Evolutionary conservation across 2,329 filamentous ascomycete species (phyloP), one percentile per base, ranked within the genome.

Genomic region (Helotiales sp.): DNA sequence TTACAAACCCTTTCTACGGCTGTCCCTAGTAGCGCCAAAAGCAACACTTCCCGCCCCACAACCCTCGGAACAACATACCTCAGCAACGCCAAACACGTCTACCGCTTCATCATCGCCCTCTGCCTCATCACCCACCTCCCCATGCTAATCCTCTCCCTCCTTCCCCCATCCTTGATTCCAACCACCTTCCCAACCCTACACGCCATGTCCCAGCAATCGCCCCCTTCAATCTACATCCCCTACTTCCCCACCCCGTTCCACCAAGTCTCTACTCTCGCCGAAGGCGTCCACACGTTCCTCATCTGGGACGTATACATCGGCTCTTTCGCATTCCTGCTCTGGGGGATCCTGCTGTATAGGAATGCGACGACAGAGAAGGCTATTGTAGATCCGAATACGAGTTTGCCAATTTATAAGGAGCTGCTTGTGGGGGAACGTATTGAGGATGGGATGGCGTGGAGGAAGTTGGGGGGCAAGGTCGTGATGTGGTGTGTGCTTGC

Each of bases 271-370:
- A 34, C 63, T 26, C 57, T 75, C 8, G 67, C 79, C 13, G 76
- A 80, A 22, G 81, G 83, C 0, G 78, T 80, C 10, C 78, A 82
- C 43, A 77, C 76, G 45, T 82, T 86, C 68, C 69, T 86, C 32
- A 79, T 83, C 40, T 86, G 82, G 80, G 84, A 86, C 70, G 75
- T 83, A 11, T 72, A 82, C 52, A 77, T 82, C 34, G 82, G 81
- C 1, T 79, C 80, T 0, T 65, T 72, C 0, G 79, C 80, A 1
- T 74, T 83, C 22, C 61, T 85, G 22, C 37, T 83, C 5, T 86
- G 84, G 84, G 79, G 80, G 3, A 61, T 80, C 3, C 75, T 77
- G 2, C 63, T 84, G 20, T 78, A 76, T 55, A 28, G 74, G 20
- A 76, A 69, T 34, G 74, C 77, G 10, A 67, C 67, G 5, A 70